phyloP scores from a whole-genome alignment of 805 yeast species.

The Blastobotrys peoriensis region DNA sequence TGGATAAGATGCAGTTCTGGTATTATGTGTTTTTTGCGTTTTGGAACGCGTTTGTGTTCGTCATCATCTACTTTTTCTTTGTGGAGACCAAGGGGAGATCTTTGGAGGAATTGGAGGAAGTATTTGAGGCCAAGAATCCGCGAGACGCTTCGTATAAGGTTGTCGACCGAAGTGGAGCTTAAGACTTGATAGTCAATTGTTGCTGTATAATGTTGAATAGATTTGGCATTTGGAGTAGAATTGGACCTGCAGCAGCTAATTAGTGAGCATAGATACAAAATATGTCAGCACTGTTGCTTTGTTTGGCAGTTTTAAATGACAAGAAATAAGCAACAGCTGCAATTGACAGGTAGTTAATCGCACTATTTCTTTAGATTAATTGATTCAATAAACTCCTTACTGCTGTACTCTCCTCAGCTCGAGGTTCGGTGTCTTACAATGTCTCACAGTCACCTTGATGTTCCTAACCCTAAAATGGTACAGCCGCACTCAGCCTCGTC shows the following conservation, averaged over 20 bases:
- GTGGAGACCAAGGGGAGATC: constrained; percentile 75
- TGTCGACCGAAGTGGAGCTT: too few relatives aligned
- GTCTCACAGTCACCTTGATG: neutral
- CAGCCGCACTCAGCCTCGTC: neutral
- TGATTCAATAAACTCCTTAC: neutral
- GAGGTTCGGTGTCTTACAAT: too few relatives aligned
- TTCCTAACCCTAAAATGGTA: neutral
- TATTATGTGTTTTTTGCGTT: constrained; percentile 30
- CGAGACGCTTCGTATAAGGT: neutral
- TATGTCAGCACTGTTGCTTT: too few relatives aligned
- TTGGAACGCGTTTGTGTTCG: constrained; percentile 27
- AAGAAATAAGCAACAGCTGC: too few relatives aligned
- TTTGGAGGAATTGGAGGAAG: constrained; percentile 71
- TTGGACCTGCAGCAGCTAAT: too few relatives aligned
- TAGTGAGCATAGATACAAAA: too few relatives aligned
- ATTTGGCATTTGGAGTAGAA: too few relatives aligned
- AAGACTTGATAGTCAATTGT: too few relatives aligned
- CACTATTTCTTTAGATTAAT: neutral
- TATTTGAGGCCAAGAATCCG: constrained; percentile 26
- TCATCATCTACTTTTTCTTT: constrained; percentile 57
- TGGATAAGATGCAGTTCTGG: constrained; percentile 30
- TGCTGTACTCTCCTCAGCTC: too few relatives aligned
- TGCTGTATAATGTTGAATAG: too few relatives aligned
- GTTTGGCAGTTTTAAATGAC: too few relatives aligned
- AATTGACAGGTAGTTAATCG: too few relatives aligned